Evolutionary conservation across 2,329 filamentous ascomycete species (phyloP), one percentile per base, ranked within the genome.

Genomic region (Fusarium denticulatum): DNA sequence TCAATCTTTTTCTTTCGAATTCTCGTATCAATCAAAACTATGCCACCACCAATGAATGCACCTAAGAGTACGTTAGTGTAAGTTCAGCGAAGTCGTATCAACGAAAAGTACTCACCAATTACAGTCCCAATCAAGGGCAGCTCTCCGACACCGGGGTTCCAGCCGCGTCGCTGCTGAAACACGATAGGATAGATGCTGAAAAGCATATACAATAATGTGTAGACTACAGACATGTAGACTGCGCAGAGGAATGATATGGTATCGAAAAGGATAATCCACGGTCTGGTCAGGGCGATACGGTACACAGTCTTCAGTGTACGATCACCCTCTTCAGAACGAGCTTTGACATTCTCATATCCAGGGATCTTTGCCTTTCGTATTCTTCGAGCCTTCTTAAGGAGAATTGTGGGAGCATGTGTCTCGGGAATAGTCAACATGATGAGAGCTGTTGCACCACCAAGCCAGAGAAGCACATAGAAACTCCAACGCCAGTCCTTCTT

Each of bases 381-480:
- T 24, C 73, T 75, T 56, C 68, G 52, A 43, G 67, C 70, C 40
- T 73, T 37, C 32, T 69, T 65, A 7, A 59, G 28, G 7, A 97
- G 88, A 53, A 97, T 89, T 1, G 90, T 91, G 0, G 94, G 93
- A 0, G 93, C 91, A 79, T 96, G 96, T 0, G 94, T 97, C 81
- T 97, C 94, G 1, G 93, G 93, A 0, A 96, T 91, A 11, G 93
- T 95, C 82, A 96, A 93, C 30, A 91, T 91, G 20, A 95, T 79
- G 74, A 96, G 95, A 15, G 95, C 84, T 77, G 94, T 93, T 72
- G 96, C 88, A 90, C 92, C 95, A 82, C 95, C 95, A 1, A 95
- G 85, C 92, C 93, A 96, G 14, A 69, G 46, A 34, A 69, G 46
- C 5, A 69, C 67, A 47, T 39, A 69, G 40, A 69, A 69, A 36